Conservation (phyloP, 805 yeast genomes). For the Yueomyces sinensis region DNA sequence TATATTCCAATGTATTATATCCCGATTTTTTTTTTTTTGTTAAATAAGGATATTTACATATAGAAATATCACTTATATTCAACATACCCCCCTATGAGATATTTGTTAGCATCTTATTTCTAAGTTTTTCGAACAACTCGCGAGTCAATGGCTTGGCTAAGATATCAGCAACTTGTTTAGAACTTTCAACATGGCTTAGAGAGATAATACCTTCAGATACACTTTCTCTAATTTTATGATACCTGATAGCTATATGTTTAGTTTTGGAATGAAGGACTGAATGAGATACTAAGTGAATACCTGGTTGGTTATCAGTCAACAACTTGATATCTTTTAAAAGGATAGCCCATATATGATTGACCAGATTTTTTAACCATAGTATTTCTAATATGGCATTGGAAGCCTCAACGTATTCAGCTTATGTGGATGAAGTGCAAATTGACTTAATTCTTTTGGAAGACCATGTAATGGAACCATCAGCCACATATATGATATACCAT, state of each 20-base stretch:
- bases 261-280: conserved; percentile 3
- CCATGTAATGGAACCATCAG: conserved; percentile 7
- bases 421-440: conserved; percentile 4
- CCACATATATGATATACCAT: conserved; percentile 3
- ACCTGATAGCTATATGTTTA: conserved; percentile 4
- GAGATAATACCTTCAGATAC: too few species aligned
- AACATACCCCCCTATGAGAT: too few species aligned
- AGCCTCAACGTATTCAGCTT: conserved; percentile 4
- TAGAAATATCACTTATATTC: too few species aligned
- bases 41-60: too few species aligned
- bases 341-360: background rate
- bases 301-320: conserved; percentile 4
- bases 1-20: too few species aligned
- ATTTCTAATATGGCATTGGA: conserved; percentile 4
- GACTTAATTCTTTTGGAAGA: conserved; percentile 5
- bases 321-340: background rate
- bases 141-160: too few species aligned
- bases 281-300: conserved; percentile 1
- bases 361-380: conserved; percentile 2
- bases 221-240: too few species aligned
- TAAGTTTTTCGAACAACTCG: too few species aligned
- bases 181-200: too few species aligned
- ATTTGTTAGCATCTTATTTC: too few species aligned
- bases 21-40: too few species aligned
- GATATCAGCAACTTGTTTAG: too few species aligned